Conservation (phyloP, 2,329 filamentous ascomycete genomes). For the Penicillium psychrosexuale region DNA sequence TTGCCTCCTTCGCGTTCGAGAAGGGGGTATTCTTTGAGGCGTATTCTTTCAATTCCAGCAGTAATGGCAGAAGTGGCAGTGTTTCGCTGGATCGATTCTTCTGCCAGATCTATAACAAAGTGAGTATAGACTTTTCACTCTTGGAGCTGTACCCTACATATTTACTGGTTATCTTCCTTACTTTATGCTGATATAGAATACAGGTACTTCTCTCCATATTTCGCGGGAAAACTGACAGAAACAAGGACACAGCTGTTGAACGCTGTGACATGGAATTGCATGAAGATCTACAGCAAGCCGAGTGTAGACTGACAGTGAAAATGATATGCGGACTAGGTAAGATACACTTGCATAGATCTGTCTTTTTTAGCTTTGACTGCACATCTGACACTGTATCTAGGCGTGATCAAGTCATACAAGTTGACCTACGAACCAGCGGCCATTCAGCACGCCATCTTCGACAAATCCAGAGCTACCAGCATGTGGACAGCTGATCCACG, state of each 20-base stretch:
- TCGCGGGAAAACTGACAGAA: slow-evolving; percentile 57
- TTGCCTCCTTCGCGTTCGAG: slow-evolving; percentile 58
- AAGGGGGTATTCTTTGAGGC: slow-evolving; percentile 54
- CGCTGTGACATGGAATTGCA: slow-evolving; percentile 60
- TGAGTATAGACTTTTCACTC: slow-evolving; percentile 27
- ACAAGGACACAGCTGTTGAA: slow-evolving; percentile 59
- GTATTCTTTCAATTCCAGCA: slow-evolving; percentile 52
- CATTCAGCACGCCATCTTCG: slow-evolving; percentile 63
- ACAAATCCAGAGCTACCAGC: slow-evolving; percentile 54
- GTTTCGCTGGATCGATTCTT: slow-evolving; percentile 52
- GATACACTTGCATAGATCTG: neutral
- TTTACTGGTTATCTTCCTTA: neutral
- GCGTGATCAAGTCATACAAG: slow-evolving; percentile 63
- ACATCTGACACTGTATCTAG: slow-evolving; percentile 30
- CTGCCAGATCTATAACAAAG: slow-evolving; percentile 59
- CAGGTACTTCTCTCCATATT: slow-evolving; percentile 61
- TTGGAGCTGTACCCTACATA: neutral
- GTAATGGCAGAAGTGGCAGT: slow-evolving; percentile 19
- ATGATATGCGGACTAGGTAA: slow-evolving; percentile 61
- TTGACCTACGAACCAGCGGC: slow-evolving; percentile 62
- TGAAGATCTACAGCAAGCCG: slow-evolving; percentile 53
- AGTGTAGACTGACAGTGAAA: slow-evolving; percentile 60
- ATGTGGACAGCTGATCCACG: slow-evolving; percentile 58
- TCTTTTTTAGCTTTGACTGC: no score
- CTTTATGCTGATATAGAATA: slow-evolving; percentile 4